Evolutionary conservation across 306 rosid genomes (phyloP), one percentile per base, ranked within the genome.

Genomic region (Cicer bijugum): DNA sequence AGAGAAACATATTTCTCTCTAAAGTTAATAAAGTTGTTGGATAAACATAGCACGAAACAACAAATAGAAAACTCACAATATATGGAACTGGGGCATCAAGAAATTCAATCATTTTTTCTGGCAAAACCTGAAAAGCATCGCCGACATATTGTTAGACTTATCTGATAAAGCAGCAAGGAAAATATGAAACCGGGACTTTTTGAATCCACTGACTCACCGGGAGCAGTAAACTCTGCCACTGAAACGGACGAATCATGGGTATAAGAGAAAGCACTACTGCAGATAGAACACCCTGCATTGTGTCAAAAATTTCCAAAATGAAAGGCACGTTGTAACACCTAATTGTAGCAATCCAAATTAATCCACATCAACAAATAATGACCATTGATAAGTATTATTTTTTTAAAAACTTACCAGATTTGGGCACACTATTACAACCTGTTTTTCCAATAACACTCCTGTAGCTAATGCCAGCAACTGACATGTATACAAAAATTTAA

Each of bases 31-130:
- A 28, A 28, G 5, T 28, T 28, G 35, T 28, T 28, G 35, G 35
- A 28, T 28, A 28, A 28, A 28, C 35, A 28, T 3, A 28, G 35
- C 35, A 28, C 35, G 5, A 4, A 28, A 28, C 35, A 28, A 28
- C 8, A 60, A 74, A 50, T 20, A 53, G 58, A 48, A 68, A 68
- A 81, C 99, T 89, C 84, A 94, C 99, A 74, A 94, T 88, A 71
- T 85, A 94, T 52, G 99, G 99, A 81, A 94, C 96, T 65, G 98
- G 99, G 37, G 97, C 99, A 67, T 91, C 99, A 71, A 94, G 92
- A 88, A 94, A 92, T 75, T 94, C 99, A 71, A 86, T 70, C 93
- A 94, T 94, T 66, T 19, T 83, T 57, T 76, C 87, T 6, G 99
- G 99, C 77, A 94, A 85, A 79, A 91, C 87, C 99, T 94, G 88